A percentile compares a stretch with the other conserved stretches of the same genome.
Conservation (phyloP, 176 grass and related monocot species). For the Sorghum bicolor region DNA sequence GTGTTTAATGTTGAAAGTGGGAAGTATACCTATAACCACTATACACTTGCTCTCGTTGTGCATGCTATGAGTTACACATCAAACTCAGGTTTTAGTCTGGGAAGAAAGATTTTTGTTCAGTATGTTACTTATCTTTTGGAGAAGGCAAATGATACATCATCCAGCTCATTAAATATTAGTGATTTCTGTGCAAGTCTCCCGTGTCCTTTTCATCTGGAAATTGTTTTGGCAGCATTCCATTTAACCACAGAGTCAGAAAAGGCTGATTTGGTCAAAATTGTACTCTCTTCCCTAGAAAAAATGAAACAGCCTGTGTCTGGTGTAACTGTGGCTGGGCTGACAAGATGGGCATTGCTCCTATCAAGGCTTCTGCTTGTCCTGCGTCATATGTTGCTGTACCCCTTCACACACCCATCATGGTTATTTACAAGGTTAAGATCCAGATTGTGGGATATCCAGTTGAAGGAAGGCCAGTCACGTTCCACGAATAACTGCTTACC, state of each 20-base stretch:
- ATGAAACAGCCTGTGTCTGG: conserved; percentile 45
- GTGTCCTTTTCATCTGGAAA: conserved; percentile 86
- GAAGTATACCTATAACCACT: conserved; percentile 68
- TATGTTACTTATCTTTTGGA: conserved; percentile 58
- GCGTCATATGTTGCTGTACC: conserved; percentile 80
- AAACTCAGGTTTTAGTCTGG: conserved; percentile 58
- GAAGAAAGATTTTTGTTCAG: conserved; percentile 58
- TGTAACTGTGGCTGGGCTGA: conserved; percentile 47
- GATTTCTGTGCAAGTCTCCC: conserved; percentile 64
- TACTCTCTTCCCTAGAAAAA: conserved; percentile 59
- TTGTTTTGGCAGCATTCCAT: conserved; percentile 87
- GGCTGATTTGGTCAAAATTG: conserved; percentile 45
- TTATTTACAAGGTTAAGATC: conserved; percentile 75
- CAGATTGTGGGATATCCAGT: conserved; percentile 69
- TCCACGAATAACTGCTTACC: conserved; percentile 58
- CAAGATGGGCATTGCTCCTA: conserved; percentile 81
- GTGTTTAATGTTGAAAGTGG: conserved; percentile 79
- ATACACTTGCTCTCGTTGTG: conserved; percentile 70
- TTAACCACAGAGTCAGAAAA: conserved; percentile 61
- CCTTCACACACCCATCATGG: conserved; percentile 72
- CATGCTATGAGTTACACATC: conserved; percentile 53
- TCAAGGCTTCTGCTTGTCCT: conserved; percentile 74
- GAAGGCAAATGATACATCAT: conserved; percentile 56
- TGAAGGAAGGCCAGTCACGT: conserved; percentile 36
- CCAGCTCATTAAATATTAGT: conserved; percentile 38